Evolutionary conservation across 257 asterid species (phyloP).

Genomic region (Eucommia ulmoides): DNA sequence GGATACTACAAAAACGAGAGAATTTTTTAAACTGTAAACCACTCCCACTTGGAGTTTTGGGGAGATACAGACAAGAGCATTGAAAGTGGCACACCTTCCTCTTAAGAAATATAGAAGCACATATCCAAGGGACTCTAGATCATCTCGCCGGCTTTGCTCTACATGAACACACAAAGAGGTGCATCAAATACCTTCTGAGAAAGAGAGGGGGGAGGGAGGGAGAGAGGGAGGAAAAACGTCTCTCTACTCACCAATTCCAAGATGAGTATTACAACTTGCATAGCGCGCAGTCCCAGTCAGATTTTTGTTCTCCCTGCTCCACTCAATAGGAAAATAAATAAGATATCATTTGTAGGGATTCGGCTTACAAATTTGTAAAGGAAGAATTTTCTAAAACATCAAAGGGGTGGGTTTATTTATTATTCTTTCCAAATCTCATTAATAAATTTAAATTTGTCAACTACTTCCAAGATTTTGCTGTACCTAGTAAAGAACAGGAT

Average conservation of each 20-base stretch:
- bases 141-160: slow-evolving; percentile 98
- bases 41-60: no score
- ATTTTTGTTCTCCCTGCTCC: slow-evolving; percentile 81
- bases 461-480: no score
- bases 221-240: background rate
- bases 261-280: slow-evolving; percentile 98
- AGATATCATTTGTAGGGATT: no score
- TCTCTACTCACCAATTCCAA: slow-evolving; percentile 64
- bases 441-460: no score
- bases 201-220: background rate
- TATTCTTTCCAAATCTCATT: no score
- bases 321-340: slow-evolving; percentile 9
- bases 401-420: no score
- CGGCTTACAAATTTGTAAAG: no score
- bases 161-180: slow-evolving; percentile 4
- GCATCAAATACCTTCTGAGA: background rate
- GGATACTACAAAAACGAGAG: background rate
- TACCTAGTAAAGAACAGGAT: background rate
- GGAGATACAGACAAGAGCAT: background rate
- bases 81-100: slow-evolving; percentile 55
- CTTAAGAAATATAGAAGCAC: slow-evolving; percentile 87
- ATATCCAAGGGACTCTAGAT: slow-evolving; percentile 90
- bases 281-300: slow-evolving; percentile 96
- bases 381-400: no score
- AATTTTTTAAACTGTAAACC: no score